Evolutionary conservation across 2,329 filamentous ascomycete genomes (phyloP).

Genomic region (Penicillium sp.): DNA sequence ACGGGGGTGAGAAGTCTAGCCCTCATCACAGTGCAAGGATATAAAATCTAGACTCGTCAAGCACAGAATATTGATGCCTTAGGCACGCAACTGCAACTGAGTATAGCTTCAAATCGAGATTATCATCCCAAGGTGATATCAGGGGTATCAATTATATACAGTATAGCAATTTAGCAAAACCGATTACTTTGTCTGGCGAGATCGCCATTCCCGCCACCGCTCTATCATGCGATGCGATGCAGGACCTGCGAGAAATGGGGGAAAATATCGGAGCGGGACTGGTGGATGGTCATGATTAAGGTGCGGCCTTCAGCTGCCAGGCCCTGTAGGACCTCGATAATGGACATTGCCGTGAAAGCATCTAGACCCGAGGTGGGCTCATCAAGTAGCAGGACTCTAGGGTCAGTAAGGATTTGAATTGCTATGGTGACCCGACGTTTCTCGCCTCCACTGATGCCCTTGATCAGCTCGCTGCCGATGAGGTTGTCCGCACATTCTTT

Average conservation of each 20-base stretch:
- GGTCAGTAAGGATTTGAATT: slow-evolving; percentile 70
- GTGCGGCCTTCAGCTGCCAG: slow-evolving; percentile 69
- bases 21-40: no score
- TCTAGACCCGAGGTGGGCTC: slow-evolving; percentile 73
- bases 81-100: no score
- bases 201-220: slow-evolving; percentile 22
- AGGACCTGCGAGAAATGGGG: slow-evolving; percentile 65
- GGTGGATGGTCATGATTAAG: slow-evolving; percentile 71
- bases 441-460: slow-evolving; percentile 74
- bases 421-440: slow-evolving; percentile 73
- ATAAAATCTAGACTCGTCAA: no score
- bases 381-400: slow-evolving; percentile 66
- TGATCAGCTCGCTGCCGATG: slow-evolving; percentile 65
- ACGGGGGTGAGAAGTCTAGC: no score
- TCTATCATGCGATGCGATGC: slow-evolving; percentile 25
- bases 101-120: background rate
- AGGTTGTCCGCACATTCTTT: slow-evolving; percentile 74
- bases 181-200: slow-evolving; percentile 6
- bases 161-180: background rate
- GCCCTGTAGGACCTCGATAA: slow-evolving; percentile 66
- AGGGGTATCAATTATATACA: background rate
- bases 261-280: slow-evolving; percentile 69
- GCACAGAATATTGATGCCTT: no score
- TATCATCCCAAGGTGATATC: background rate
- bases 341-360: slow-evolving; percentile 70